Conservation (phyloP, 352 stramenopile genomes). For the Phytophthora pseudosyringae region DNA sequence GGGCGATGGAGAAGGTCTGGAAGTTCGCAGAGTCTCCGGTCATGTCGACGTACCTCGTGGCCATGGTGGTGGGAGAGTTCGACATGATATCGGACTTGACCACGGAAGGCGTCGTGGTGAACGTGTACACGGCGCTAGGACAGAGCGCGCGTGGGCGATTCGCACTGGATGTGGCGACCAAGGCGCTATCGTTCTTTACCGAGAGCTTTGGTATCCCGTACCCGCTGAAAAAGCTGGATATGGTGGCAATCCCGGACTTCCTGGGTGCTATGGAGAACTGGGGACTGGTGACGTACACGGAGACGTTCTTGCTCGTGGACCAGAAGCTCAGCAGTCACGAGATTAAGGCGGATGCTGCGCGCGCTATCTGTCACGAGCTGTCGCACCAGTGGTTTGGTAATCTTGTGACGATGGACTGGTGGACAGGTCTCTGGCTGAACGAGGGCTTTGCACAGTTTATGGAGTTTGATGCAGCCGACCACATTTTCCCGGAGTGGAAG, state of each 20-base stretch:
- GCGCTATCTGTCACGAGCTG: constrained; percentile 97
- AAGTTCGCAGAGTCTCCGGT: constrained; percentile 94
- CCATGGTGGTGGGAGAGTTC: constrained; percentile 96
- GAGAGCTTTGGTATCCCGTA: constrained; percentile 89
- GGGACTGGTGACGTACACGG: constrained; percentile 96
- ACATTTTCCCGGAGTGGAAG: constrained; percentile 94
- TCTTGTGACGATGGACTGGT: constrained; percentile 99
- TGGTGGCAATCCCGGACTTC: constrained; percentile 97
- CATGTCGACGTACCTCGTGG: constrained; percentile 99
- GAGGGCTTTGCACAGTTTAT: constrained; percentile 98
- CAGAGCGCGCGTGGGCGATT: constrained; percentile 92
- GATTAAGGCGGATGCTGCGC: constrained; percentile 81
- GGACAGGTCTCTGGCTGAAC: constrained; percentile 97
- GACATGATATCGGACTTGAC: constrained; percentile 93
- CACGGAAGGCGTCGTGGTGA: constrained; percentile 92
- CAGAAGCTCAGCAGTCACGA: constrained; percentile 62
- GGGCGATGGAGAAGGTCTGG: constrained; percentile 67
- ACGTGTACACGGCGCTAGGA: constrained; percentile 95
- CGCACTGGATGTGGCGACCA: constrained; percentile 78
- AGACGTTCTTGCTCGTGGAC: constrained; percentile 92
- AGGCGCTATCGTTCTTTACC: constrained; percentile 77
- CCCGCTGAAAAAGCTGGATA: constrained; percentile 98
- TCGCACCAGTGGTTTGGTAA: constrained; percentile 98
- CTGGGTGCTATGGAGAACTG: constrained; percentile 96
- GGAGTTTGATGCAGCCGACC: constrained; percentile 94